A percentile compares a stretch with the other conserved stretches of the same genome.
Conservation (phyloP, 805 yeast genomes). For the Ogataea siamensis region DNA sequence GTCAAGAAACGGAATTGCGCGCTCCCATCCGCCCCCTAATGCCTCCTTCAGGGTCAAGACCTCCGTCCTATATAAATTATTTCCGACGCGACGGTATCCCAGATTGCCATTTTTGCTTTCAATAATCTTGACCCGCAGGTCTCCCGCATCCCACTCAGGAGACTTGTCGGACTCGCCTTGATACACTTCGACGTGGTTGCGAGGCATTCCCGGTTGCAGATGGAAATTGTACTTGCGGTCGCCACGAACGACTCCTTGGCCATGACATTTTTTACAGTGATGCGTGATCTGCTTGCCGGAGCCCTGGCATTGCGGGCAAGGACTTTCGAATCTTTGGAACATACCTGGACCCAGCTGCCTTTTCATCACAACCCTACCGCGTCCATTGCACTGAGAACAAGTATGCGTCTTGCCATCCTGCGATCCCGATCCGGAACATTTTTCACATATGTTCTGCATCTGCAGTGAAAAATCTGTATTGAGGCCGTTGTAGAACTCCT, state of each 20-base stretch:
- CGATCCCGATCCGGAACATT: slow-evolving; percentile 84
- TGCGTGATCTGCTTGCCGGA: slow-evolving; percentile 64
- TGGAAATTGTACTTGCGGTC: slow-evolving; percentile 57
- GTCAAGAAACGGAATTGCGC: slow-evolving; percentile 68
- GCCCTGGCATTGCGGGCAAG: slow-evolving; percentile 81
- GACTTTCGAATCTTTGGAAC: slow-evolving; percentile 78
- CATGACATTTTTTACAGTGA: slow-evolving; percentile 69
- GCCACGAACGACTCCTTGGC: slow-evolving; percentile 60
- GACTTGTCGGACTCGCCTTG: slow-evolving; percentile 79
- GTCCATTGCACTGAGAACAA: slow-evolving; percentile 73
- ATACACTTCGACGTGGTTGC: slow-evolving; percentile 56
- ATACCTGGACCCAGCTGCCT: slow-evolving; percentile 87
- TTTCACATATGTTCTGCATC: slow-evolving; percentile 71
- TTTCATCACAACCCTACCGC: slow-evolving; percentile 62
- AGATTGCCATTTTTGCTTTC: slow-evolving; percentile 58
- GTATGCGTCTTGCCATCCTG: slow-evolving; percentile 66
- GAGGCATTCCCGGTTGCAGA: slow-evolving; percentile 67
- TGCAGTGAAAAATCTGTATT: slow-evolving; percentile 57
- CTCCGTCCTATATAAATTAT: slow-evolving; percentile 77
- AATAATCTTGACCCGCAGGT: slow-evolving; percentile 57
- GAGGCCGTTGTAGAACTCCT: slow-evolving; percentile 71
- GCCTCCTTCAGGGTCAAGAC: slow-evolving; percentile 72
- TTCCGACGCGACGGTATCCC: slow-evolving; percentile 84
- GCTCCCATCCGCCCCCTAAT: slow-evolving; percentile 73
- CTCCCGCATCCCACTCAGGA: slow-evolving; percentile 84